These are phyloP conservation scores for Neocallimastix lanati DNA, from an alignment of 192 early-diverging fungal species.

Conservation along the genomic window DNA sequence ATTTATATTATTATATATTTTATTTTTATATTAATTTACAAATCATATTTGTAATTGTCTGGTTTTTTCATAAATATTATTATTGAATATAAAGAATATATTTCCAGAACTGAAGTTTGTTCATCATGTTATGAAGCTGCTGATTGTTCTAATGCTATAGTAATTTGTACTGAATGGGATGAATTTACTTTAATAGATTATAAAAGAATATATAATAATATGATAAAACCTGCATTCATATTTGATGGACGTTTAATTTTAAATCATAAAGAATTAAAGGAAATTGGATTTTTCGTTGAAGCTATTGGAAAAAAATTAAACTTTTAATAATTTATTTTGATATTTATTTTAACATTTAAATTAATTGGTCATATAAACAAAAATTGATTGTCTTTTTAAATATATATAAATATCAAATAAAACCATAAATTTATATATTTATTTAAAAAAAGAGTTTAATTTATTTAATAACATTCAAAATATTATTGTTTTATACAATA, in stretches of 20 bases:
- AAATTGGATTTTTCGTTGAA: constrained; percentile 62
- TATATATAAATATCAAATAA: too few relatives aligned
- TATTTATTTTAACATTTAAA: too few relatives aligned
- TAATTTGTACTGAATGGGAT: constrained; percentile 76
- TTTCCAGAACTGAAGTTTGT: constrained; percentile 29
- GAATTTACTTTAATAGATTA: constrained; percentile 12
- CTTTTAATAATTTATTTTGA: too few relatives aligned
- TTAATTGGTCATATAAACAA: too few relatives aligned
- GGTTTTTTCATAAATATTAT: too few relatives aligned
- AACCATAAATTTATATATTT: too few relatives aligned
- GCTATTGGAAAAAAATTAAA: constrained; percentile 40
- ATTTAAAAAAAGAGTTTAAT: too few relatives aligned
- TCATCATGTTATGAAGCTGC: constrained; percentile 46
- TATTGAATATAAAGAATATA: too few relatives aligned
- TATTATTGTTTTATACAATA: too few relatives aligned
- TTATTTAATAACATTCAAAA: too few relatives aligned
- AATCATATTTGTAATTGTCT: too few relatives aligned
- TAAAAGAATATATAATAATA: constrained; percentile 33
- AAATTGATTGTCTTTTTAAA: too few relatives aligned
- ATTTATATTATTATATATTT: not conserved
- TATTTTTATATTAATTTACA: constrained; percentile 1
- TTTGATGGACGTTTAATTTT: constrained; percentile 82
- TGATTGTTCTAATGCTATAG: constrained; percentile 51
- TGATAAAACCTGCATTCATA: constrained; percentile 70
- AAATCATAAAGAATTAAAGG: constrained; percentile 33